Evolutionary conservation across 1,284 basidiomycete genomes (phyloP), one percentile per base, ranked within the genome.

Genomic region (Trichosporon sp.): DNA sequence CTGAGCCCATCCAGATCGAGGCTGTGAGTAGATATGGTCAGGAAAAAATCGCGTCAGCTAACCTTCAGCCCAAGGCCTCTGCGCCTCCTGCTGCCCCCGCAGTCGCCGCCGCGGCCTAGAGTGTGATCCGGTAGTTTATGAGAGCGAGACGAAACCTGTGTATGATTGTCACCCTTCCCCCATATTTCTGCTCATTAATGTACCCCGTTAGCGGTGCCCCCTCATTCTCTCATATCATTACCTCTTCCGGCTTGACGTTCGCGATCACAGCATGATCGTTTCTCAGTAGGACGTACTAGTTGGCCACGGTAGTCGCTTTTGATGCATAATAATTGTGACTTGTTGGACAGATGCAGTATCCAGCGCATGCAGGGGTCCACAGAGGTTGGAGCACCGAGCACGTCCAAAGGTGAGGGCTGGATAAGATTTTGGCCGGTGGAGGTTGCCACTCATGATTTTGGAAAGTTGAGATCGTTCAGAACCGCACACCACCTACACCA

Each of bases 1-100:
- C 79, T 32, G 81, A 80, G 75, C 82, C 82, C 38, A 72, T 83
- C 67, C 75, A 79, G 77, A 79, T 83, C 10, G 78, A 81, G 72
- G 75, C 78, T 73, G 79, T 80, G 71, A 77, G 79, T 78, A 16
- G 26, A 26, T 26, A 26, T 26, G 26, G 1, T 32, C 31, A 10
- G 66, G 46, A 8, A 14, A 26, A 26, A 26, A 26, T 16, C 46
- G 4, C 4, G 1, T 26, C 1, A 26, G 56, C 73, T 76, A 43
- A 77, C 38, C 43, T n/a, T 40, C 2, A 78, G 77, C 74, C 79
- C 65, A 77, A 77, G 73, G 26, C 75, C 37, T 66, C 71, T 19
- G 70, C 73, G 51, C 72, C 78, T 48, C 74, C 79, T 35, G 74
- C 78, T 56, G 77, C 79, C 65, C 75, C 79, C 35, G 73, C 73